Percentiles rank a stretch among this genome's conserved stretches.
Conservation (phyloP, 345 rosid species). For the Eucalyptus curtisii region DNA sequence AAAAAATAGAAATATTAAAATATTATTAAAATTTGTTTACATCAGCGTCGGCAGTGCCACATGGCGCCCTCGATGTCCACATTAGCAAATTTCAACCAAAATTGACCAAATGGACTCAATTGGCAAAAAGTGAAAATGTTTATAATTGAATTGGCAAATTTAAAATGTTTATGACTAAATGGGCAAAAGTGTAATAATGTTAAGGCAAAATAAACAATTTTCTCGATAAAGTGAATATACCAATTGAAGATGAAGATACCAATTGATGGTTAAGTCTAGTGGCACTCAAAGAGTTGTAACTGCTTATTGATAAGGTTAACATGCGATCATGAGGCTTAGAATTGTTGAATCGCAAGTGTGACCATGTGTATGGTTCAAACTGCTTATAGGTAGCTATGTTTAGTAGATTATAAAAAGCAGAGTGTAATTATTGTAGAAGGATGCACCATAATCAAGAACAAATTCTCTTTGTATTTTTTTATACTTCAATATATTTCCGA, state of each 20-base stretch:
- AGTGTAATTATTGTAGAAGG: neutral
- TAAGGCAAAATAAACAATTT: no score
- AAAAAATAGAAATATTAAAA: no score
- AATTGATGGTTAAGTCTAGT: neutral
- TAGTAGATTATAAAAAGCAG: neutral
- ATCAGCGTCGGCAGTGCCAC: fast-evolving
- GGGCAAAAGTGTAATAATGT: no score
- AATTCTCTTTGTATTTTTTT: neutral
- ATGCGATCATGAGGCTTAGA: neutral
- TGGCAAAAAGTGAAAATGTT: fast-evolving
- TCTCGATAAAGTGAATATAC: neutral
- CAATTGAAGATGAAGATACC: neutral
- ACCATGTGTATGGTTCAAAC: neutral
- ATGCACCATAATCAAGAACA: neutral
- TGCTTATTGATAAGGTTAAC: neutral
- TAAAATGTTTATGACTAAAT: no score
- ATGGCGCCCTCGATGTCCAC: fast-evolving
- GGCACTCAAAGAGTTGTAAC: neutral
- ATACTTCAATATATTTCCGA: neutral
- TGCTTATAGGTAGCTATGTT: neutral
- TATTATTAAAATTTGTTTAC: no score
- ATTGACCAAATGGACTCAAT: no score
- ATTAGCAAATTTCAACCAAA: fast-evolving
- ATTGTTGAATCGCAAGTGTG: neutral
- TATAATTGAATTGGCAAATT: no score